Evolutionary conservation across 2,329 filamentous ascomycete genomes (phyloP), one percentile per base, ranked within the genome.

Genomic region (Pestalotiopsis sp.): DNA sequence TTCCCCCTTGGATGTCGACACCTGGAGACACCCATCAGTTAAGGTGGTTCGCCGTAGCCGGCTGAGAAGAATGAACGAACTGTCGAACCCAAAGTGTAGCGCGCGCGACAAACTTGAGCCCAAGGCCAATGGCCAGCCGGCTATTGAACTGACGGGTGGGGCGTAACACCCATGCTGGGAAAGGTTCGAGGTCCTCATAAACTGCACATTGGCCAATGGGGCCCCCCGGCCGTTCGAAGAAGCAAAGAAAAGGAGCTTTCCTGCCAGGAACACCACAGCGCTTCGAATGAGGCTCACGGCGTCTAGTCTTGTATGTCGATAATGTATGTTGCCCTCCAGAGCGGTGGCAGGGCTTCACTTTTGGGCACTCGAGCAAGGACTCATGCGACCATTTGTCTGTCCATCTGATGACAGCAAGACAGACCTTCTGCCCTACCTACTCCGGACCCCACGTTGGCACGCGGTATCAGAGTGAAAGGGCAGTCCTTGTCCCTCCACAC

Each of bases 81-180:
- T n/a, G 13, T 14, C 13, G 41, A 14, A 52, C 17, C 45, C 17
- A n/a, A 17, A 20, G 12, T 17, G 59, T 25, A 52, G 39, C 38
- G 61, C 61, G 61, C 61, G 61, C 61, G 61, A 64, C 61, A 64
- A 64, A 64, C 11, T 13, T 12, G n/a, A 64, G 20, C 12, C 20
- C 25, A 62, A 59, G 57, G 25, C 25, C 57, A 59, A 59, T 59
- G 27, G 23, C 57, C 57, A 59, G 12, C 57, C 20, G 27, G 57
- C 57, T 59, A 59, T 59, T 36, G 57, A 59, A n/a, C 23, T 27
- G 31, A 7, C 57, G 17, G 23, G 23, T 27, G 57, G 57, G 57
- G 13, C 25, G 9, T 13, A 20, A 12, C 14, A 13, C 45, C 45
- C 45, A 52, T 52, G 45, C 45, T 52, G 45, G 7, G 45, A 52